phyloP scores from a whole-genome alignment of 768 basidiomycete species.

The Aureoboletus auriporus region DNA sequence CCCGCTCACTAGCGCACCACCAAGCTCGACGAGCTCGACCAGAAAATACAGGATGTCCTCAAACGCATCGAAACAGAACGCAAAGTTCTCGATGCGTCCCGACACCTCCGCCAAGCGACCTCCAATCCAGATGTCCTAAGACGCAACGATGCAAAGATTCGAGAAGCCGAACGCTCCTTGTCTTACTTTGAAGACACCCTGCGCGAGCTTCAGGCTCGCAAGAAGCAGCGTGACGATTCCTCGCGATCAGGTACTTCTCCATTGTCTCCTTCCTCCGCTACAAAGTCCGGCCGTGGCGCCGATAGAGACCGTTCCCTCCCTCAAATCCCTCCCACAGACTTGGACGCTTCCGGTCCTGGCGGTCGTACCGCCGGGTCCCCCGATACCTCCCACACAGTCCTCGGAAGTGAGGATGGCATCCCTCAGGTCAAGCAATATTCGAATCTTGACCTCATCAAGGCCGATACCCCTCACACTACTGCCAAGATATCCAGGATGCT shows the following conservation, averaged over 20 bases:
- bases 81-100: constrained; percentile 85
- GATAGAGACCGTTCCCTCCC: constrained; percentile 34
- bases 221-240: constrained; percentile 56
- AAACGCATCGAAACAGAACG: constrained; percentile 89
- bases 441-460: constrained; percentile 93
- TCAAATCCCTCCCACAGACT: constrained; percentile 53
- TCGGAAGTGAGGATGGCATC: constrained; percentile 36
- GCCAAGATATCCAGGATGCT: constrained; percentile 97
- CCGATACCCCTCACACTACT: constrained; percentile 93
- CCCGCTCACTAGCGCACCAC: constrained; percentile 1
- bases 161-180: constrained; percentile 78
- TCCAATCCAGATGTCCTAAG: constrained; percentile 82
- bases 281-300: constrained; percentile 12
- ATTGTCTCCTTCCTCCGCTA: constrained; percentile 14
- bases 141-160: constrained; percentile 79
- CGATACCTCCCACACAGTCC: constrained; percentile 38
- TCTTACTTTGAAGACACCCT: constrained; percentile 87
- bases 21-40: constrained; percentile 64
- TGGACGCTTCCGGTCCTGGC: constrained; percentile 32
- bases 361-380: constrained; percentile 35
- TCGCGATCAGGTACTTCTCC: constrained; percentile 48
- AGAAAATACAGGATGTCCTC: constrained; percentile 90
- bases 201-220: constrained; percentile 76
- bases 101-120: constrained; percentile 76
- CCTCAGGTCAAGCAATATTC: constrained; percentile 66